A percentile compares a stretch with the other conserved stretches of the same genome.
Evolutionary conservation across 257 asterid species (phyloP).

Genomic region (Leonotis leonurus): DNA sequence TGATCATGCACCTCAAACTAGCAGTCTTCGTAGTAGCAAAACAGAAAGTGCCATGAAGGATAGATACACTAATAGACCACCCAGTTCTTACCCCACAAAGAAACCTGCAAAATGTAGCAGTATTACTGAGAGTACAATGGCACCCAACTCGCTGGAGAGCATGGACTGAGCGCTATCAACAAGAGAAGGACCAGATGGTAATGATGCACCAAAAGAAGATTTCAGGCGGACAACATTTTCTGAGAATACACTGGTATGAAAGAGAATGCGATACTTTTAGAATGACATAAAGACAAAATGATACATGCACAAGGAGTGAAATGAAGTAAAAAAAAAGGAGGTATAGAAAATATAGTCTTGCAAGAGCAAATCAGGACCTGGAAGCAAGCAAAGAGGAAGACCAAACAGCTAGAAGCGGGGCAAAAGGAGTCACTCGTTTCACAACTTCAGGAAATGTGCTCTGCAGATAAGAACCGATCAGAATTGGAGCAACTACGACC

Average conservation of each 20-base stretch:
- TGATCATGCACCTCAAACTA: neutral
- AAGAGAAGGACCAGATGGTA: slow-evolving; percentile 47
- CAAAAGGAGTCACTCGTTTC: slow-evolving; percentile 49
- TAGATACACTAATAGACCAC: neutral
- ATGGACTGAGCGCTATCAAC: slow-evolving; percentile 34
- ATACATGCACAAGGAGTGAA: neutral
- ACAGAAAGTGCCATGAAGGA: neutral
- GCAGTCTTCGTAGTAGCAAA: neutral
- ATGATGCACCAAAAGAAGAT: slow-evolving; percentile 48
- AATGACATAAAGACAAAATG: neutral
- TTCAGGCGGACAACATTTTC: slow-evolving; percentile 62
- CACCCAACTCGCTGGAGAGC: slow-evolving; percentile 56
- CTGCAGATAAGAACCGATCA: slow-evolving; percentile 72
- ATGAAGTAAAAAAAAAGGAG: neutral
- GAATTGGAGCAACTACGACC: slow-evolving; percentile 96
- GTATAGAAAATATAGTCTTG: neutral
- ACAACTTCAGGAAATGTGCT: slow-evolving; percentile 54
- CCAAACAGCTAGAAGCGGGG: slow-evolving; percentile 74
- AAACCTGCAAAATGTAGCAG: slow-evolving; percentile 80
- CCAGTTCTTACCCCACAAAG: slow-evolving; percentile 64
- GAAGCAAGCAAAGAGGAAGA: slow-evolving; percentile 72
- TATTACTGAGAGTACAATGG: slow-evolving; percentile 53
- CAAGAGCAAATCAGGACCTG: slow-evolving; percentile 44
- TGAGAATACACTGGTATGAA: slow-evolving; percentile 59
- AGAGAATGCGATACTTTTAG: slow-evolving; percentile 8